Evolutionary conservation across 2,329 filamentous ascomycete species (phyloP).

Genomic region (Myriosclerotinia duriaeana): DNA sequence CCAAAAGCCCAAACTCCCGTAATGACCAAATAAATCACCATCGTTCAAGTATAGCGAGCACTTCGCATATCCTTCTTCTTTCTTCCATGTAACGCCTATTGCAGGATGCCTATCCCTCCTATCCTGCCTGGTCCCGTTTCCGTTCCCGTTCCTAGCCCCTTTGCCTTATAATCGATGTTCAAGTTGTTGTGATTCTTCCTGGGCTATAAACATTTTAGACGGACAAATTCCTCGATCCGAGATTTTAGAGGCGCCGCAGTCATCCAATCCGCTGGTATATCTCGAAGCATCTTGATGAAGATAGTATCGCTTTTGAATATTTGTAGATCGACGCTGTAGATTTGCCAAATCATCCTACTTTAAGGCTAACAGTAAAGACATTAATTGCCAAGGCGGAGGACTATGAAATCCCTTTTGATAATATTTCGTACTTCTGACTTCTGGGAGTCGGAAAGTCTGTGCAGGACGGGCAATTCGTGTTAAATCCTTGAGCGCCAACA

Average conservation of each 20-base stretch:
- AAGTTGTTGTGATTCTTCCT: too few relatives aligned
- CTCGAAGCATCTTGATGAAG: too few relatives aligned
- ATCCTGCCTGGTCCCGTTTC: background rate
- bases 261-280: conserved; percentile 11
- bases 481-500: conserved; percentile 73
- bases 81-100: background rate
- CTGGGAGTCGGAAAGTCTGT: conserved; percentile 80
- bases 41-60: conserved; percentile 36
- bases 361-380: background rate
- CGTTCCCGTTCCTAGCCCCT: too few relatives aligned
- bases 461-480: conserved; percentile 85
- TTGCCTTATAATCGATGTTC: background rate
- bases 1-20: background rate
- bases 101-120: background rate
- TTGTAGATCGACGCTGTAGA: background rate
- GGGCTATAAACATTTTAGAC: too few relatives aligned
- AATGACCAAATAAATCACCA: background rate
- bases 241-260: background rate
- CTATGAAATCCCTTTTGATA: conserved; percentile 68
- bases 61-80: conserved; percentile 38
- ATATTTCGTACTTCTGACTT: conserved; percentile 80
- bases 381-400: background rate
- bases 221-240: background rate
- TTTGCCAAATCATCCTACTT: background rate
- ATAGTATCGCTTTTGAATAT: too few relatives aligned